Evolutionary conservation across 2,329 filamentous ascomycete genomes (phyloP).

Genomic region (Zymoseptoria ardabiliae): DNA sequence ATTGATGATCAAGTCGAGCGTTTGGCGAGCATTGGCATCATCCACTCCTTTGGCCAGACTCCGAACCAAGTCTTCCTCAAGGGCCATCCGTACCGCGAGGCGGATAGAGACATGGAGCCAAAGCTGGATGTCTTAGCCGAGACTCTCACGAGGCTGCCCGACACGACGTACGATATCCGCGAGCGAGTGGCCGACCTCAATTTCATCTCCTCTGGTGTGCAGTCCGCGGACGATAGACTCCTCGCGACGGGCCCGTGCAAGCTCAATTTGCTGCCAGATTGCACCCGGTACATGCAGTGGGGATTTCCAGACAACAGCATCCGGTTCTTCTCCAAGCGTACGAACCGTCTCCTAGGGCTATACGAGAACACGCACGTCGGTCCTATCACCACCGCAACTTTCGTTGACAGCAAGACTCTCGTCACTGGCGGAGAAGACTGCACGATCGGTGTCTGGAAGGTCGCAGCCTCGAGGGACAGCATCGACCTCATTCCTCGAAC

Average conservation of each 20-base stretch:
- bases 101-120: slow-evolving; percentile 51
- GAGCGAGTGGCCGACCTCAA: slow-evolving; percentile 74
- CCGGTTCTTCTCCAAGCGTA: slow-evolving; percentile 81
- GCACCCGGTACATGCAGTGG: slow-evolving; percentile 93
- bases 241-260: slow-evolving; percentile 78
- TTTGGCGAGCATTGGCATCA: slow-evolving; percentile 84
- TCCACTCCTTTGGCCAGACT: slow-evolving; percentile 97
- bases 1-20: slow-evolving; percentile 85
- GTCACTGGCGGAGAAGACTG: slow-evolving; percentile 91
- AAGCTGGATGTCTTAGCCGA: slow-evolving; percentile 73
- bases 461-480: slow-evolving; percentile 52
- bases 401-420: slow-evolving; percentile 83
- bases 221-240: slow-evolving; percentile 71
- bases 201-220: slow-evolving; percentile 58
- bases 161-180: slow-evolving; percentile 66
- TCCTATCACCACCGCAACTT: slow-evolving; percentile 73
- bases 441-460: slow-evolving; percentile 75
- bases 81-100: slow-evolving; percentile 65
- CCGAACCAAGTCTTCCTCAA: slow-evolving; percentile 88
- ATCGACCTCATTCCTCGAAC: slow-evolving; percentile 74
- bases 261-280: slow-evolving; percentile 75
- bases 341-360: slow-evolving; percentile 72
- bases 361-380: slow-evolving; percentile 93
- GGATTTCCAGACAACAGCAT: slow-evolving; percentile 89
- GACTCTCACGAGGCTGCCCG: slow-evolving; percentile 67